phyloP scores from a whole-genome alignment of 768 basidiomycete species.

The Russula virescens region DNA sequence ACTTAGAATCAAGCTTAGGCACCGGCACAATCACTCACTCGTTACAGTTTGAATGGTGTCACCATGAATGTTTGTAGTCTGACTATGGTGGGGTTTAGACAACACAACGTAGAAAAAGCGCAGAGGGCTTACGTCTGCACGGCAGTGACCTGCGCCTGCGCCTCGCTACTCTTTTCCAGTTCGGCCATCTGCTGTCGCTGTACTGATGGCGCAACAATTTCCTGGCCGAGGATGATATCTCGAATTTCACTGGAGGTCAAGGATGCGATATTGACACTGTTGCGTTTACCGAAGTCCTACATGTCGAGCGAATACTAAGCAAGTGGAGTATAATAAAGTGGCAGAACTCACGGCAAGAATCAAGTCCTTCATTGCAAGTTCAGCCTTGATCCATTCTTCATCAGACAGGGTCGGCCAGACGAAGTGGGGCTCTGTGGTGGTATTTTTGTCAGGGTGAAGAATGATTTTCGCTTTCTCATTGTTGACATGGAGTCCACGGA shows the following conservation, averaged over 20 bases:
- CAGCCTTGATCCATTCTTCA: constrained; percentile 99
- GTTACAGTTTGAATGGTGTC: constrained; percentile 94
- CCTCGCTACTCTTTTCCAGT: constrained; percentile 92
- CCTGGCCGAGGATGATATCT: constrained; percentile 98
- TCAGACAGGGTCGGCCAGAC: constrained; percentile 93
- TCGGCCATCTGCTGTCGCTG: constrained; percentile 99
- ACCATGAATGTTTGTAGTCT: constrained; percentile 96
- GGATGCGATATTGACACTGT: constrained; percentile 97
- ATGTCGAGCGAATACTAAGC: constrained; percentile 23
- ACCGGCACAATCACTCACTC: constrained; percentile 43
- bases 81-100: constrained; percentile 35
- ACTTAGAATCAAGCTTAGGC: neutral
- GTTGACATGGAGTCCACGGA: constrained; percentile 97
- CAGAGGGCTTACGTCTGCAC: constrained; percentile 65
- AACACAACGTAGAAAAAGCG: neutral
- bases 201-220: constrained; percentile 91
- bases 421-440: constrained; percentile 95
- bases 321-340: neutral
- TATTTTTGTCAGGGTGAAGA: constrained; percentile 93
- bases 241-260: constrained; percentile 94
- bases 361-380: constrained; percentile 97
- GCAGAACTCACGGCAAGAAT: constrained; percentile 67
- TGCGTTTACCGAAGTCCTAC: constrained; percentile 96
- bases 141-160: constrained; percentile 92
- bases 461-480: constrained; percentile 99